Base-by-base conservation (phyloP, 1,139 yeast species). In the Magnusiomyces fungicola region DNA sequence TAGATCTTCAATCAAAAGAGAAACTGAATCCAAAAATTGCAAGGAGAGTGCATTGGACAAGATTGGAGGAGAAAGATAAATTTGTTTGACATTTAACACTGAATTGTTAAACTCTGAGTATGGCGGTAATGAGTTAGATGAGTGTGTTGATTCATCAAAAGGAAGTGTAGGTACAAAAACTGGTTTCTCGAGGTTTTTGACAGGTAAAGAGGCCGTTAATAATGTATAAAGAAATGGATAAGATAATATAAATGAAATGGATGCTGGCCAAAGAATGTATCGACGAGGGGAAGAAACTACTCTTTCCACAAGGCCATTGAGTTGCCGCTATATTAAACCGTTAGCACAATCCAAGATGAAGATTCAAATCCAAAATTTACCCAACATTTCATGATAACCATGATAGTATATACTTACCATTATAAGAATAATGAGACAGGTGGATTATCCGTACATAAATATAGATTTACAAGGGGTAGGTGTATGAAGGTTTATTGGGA, bases 221-320 rank as follows among this genome's bases (percentile, higher is more conserved):
- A 69, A 47, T 3, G 70, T 58, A 54, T 69, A 71, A 2, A 75
- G 55, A 1, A 77, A 62, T 1, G 80, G 79, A 59, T 78, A 80
- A 6, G 83, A 72, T n/a, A 79, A 53, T 2, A 75, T 64, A 53
- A 79, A 76, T 2, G 74, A 67, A 3, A 78, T 47, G 3, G 79
- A 62, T 2, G 78, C 68, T 0, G 85, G 82, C 64, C 75, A 60
- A 27, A 80, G 62, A 18, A 81, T 79, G 51, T 69, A 71, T 4
- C 61, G 56, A 36, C 71, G 61, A 2, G 80, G 80, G 23, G 47
- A 39, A 19, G 51, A 27, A 16, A 44, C 46, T 27, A 48, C 42
- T 45, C 34, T 29, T 14, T 44, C 45, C 33, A 48, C 53, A 25
- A 50, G 46, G 40, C 49, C 46, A 24, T 50, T 48, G 19, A 48